A percentile compares a stretch with the other conserved stretches of the same genome.
Conservation (phyloP, 2,329 filamentous ascomycete species). For the Exophiala dermatitidis region DNA sequence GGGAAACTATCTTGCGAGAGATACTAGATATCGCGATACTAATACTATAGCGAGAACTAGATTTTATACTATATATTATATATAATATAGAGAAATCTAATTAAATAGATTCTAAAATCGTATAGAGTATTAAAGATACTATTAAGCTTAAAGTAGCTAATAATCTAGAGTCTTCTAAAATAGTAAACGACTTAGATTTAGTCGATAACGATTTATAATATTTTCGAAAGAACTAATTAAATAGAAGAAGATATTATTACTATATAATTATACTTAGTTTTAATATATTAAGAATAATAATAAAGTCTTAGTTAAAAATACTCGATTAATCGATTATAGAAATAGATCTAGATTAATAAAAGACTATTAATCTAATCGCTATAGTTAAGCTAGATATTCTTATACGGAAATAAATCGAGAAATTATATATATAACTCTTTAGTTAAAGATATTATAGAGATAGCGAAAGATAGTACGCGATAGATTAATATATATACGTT, state of each 20-base stretch:
- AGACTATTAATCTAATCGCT: slow-evolving; percentile 23
- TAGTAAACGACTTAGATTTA: no score
- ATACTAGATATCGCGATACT: no score
- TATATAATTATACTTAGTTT: neutral
- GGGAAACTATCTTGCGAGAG: no score
- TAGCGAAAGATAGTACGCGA: slow-evolving; percentile 41
- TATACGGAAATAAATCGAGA: slow-evolving; percentile 25
- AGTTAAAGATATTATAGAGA: slow-evolving; percentile 43
- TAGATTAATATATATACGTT: slow-evolving; percentile 29
- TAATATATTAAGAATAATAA: slow-evolving; percentile 10
- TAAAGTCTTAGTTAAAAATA: neutral
- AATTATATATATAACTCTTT: slow-evolving; percentile 25
- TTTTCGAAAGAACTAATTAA: neutral
- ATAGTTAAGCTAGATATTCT: slow-evolving; percentile 27
- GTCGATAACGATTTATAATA: no score
- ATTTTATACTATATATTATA: no score
- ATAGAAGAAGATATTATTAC: neutral
- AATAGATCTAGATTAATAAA: neutral
- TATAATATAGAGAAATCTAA: no score
- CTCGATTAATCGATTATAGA: slow-evolving; percentile 1
- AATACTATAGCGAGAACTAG: no score
- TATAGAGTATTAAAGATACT: no score
- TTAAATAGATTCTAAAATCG: no score
- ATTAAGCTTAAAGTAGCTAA: no score
- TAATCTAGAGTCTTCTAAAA: no score